Conservation (phyloP, 495 filamentous ascomycete species). For the Aspergillus bridgeri region DNA sequence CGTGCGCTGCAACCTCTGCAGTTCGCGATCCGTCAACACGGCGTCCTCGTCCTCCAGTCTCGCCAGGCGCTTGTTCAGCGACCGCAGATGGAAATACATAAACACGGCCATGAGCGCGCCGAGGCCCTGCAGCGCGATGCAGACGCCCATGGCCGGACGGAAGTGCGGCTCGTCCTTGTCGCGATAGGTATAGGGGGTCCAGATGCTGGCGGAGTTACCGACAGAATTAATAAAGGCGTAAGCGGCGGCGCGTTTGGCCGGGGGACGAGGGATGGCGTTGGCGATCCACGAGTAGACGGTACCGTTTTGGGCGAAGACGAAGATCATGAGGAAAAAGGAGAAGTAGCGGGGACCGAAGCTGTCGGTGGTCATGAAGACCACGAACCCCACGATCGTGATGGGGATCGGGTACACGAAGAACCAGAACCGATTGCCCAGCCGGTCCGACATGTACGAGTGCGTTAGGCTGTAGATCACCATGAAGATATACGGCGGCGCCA, state of each 20-base stretch:
- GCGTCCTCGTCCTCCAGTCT: slow-evolving; percentile 43
- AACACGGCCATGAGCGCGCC: slow-evolving; percentile 34
- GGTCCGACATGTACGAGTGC: slow-evolving; percentile 47
- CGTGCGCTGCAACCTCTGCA: slow-evolving; percentile 40
- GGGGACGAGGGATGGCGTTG: slow-evolving; percentile 49
- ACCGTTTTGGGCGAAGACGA: slow-evolving; percentile 51
- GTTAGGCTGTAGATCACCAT: slow-evolving; percentile 48
- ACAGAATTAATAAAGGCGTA: slow-evolving; percentile 55
- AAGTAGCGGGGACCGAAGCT: slow-evolving; percentile 51
- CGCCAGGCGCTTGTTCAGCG: slow-evolving; percentile 45
- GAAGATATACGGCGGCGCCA: slow-evolving; percentile 54
- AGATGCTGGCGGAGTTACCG: slow-evolving; percentile 52
- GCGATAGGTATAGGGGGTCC: slow-evolving; percentile 53
- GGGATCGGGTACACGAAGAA: slow-evolving; percentile 51
- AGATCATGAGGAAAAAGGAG: slow-evolving; percentile 52
- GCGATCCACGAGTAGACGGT: slow-evolving; percentile 56
- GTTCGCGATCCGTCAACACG: slow-evolving; percentile 38
- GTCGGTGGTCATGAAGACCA: slow-evolving; percentile 49
- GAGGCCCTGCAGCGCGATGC: slow-evolving; percentile 44
- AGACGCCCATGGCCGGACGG: slow-evolving; percentile 42
- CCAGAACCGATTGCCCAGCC: slow-evolving; percentile 45
- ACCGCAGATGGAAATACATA: slow-evolving; percentile 41
- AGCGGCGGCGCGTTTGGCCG: slow-evolving; percentile 52
- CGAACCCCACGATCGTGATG: slow-evolving; percentile 47
- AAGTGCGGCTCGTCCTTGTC: slow-evolving; percentile 37